Evolutionary conservation across 129 eudicot species (phyloP), one percentile per base, ranked within the genome.

Genomic region (Centaurea solstitialis): DNA sequence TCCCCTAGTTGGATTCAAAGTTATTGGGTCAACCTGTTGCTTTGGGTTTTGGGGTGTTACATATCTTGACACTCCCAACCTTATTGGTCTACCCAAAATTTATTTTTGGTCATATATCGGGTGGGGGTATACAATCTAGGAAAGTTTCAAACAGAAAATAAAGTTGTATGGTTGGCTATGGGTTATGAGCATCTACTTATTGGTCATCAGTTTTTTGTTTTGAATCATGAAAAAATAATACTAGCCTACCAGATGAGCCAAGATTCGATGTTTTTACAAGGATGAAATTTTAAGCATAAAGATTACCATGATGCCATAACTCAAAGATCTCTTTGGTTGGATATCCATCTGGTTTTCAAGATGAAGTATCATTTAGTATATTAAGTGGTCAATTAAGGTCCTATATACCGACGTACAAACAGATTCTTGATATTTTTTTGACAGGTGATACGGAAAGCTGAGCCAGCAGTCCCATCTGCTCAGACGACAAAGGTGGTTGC

Each of bases 361-460:
- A 64, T 64, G 40, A 39, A 67, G 73, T 66, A 35, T 38, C 80
- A 7, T 76, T 50, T 4, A 50, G 20, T 38, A 75, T 57, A 10
- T 17, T 9, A 57, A 75, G 70, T 24, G 18, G 13, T 67, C 9
- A 66, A 77, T 26, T 39, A n/a, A 21, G 35, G 68, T 41, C 40
- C 43, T 71, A 79, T 38, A 57, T 15, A 81, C 17, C 17, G 35
- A 74, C 79, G 65, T 66, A 74, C 68, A 66, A 15, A 30, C 41
- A 75, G 47, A 53, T 30, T 18, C 72, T 76, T 50, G 35, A 39
- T 33, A 68, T 69, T 61, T 35, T 87, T 71, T 87, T 82, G 26
- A 85, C 86, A 83, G 76, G 89, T 89, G 81, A 70, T 80, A 64
- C 86, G 80, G 81, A 90, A 87, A 84, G 4, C 86, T 23, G 98